Evolutionary conservation across 2,329 filamentous ascomycete species (phyloP), one percentile per base, ranked within the genome.

Genomic region (Spiromastix sp.): DNA sequence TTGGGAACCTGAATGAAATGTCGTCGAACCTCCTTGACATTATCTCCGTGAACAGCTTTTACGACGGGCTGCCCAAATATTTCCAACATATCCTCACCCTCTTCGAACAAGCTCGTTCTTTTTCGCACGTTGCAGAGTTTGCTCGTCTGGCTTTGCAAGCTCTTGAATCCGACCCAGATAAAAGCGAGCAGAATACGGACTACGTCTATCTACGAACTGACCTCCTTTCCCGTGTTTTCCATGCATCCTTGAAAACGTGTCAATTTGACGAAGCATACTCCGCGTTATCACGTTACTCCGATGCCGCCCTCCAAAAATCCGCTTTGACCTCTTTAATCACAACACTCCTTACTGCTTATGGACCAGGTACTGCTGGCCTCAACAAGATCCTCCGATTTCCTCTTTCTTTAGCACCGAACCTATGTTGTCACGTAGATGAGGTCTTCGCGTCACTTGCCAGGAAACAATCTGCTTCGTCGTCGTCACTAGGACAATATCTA

Each of bases 41-140:
- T 16, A 76, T 79, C 2, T 85, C 94, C 45, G 80, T 79, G 9
- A 66, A 68, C 35, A 65, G 55, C 34, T 78, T 81, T 51, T 70
- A 86, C 51, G 74, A 75, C 37, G 91, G 89, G 2, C 69, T 87
- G 26, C 73, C 85, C 4, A 78, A 74, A 43, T 98, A 95, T 61
- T 93, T 93, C 57, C 77, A 80, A 27, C 91, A 98, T 55, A 74
- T 96, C 33, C 73, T 87, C 9, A 71, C 76, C 13, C 69, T 98
- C 1, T 96, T 83, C 51, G 87, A 95, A 54, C 74, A 74, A 47
- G 72, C 76, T 28, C 81, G 79, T 46, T 77, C 80, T 1, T 84
- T 83, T 56, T 81, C 83, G 2, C 83, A 81, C 49, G 84, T 93
- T 26, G 74, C 85, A 4, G 84, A 93, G 45, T 95, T 94, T 64